These are phyloP conservation scores for Metarhizium guizhouense DNA, from an alignment of 2,329 filamentous ascomycete species.

Conservation along the genomic window DNA sequence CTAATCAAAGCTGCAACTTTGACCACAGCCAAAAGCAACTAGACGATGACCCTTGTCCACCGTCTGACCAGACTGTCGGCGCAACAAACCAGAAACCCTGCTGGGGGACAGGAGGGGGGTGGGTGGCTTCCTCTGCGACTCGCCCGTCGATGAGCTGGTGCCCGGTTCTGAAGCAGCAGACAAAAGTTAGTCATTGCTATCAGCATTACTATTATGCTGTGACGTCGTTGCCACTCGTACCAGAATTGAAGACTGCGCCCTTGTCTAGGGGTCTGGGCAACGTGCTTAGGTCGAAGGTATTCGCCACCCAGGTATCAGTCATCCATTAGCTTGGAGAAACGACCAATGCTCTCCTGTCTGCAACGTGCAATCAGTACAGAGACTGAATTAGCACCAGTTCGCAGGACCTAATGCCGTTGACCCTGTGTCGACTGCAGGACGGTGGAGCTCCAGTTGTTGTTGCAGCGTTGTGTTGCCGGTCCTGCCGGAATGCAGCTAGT, in stretches of 20 bases:
- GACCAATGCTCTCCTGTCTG: background rate
- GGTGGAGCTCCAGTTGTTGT: background rate
- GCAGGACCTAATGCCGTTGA: background rate
- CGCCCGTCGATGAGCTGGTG: background rate
- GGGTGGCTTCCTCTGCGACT: background rate
- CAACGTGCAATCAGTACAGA: background rate
- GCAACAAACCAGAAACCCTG: background rate
- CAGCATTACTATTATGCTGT: background rate
- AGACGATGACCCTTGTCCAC: background rate
- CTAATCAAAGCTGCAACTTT: background rate
- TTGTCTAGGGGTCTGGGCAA: background rate
- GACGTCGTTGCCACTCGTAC: slow-evolving; percentile 3
- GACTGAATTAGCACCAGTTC: background rate
- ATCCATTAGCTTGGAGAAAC: background rate
- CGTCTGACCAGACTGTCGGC: background rate
- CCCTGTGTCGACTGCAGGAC: background rate
- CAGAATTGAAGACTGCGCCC: background rate
- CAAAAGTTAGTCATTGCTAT: background rate
- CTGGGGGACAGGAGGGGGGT: background rate
- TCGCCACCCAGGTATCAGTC: background rate
- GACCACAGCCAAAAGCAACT: background rate
- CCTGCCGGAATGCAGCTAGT: background rate
- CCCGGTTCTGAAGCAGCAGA: background rate
- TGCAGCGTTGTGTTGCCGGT: background rate
- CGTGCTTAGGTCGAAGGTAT: background rate